Base-by-base conservation (phyloP, 192 early-diverging fungal species). In the Lobosporangium transversale region DNA sequence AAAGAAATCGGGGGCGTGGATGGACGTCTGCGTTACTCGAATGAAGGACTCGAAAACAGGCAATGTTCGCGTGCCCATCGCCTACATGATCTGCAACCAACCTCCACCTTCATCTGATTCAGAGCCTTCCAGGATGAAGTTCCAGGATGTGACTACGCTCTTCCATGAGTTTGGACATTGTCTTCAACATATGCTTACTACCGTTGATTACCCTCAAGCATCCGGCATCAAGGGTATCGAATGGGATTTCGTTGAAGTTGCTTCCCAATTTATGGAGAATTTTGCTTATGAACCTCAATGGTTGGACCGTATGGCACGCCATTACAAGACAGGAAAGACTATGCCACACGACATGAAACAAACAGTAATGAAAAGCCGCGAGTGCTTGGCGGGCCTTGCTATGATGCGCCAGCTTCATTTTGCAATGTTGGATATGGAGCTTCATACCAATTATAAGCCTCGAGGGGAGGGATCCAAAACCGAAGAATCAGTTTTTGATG, bases 101-200 rank as follows among this genome's bases (percentile, higher is more conserved):
- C 70, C 84, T 15, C 57, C 79, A 20, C 87, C 87, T 12, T 27
- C 56, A 17, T 66, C 78, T n/a, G 68, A 64, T 0, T 37, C 66
- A 2, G 63, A 75, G 49, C 83, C 84, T 2, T 83, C 85, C 1
- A 30, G 81, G 15, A 87, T 89, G 85, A 89, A 86, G 63, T 87
- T 87, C 52, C 49, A 81, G 32, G 87, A 89, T 64, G 85, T 89
- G 8, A 68, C 81, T n/a, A 89, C 87, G 7, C 58, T 89, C 15
- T 89, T 89, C 62, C 87, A 89, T 69, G 87, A 89, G 65, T 89
- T 89, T 70, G 87, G 87, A 1, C 87, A 89, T 36, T 84, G 87
- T 62, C 50, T 89, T 27, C 87, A 89, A 33, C 87, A 89, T 51
- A 82, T 85, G 85, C 63, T 86, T 42, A 89, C 87, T 1, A 82